phyloP scores from a whole-genome alignment of 768 basidiomycete species.

The Psilocybe azurescens region DNA sequence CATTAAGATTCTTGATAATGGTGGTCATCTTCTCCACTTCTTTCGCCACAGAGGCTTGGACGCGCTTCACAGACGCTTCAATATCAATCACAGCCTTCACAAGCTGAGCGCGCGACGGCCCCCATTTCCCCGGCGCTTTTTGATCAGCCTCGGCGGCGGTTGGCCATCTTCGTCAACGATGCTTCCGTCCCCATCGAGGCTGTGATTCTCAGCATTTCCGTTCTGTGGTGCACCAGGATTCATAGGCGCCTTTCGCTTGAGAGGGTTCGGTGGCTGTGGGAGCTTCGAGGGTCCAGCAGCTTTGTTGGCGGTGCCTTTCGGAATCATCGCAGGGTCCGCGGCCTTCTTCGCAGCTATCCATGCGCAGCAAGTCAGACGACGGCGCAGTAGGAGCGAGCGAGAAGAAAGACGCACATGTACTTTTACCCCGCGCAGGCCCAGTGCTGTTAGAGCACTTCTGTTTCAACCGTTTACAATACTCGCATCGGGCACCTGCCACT shows the following conservation, averaged over 20 bases:
- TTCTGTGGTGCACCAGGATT: constrained; percentile 24
- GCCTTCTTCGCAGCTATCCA: constrained; percentile 27
- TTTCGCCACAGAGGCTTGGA: constrained; percentile 36
- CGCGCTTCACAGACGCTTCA: constrained; percentile 38
- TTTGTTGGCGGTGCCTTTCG: constrained; percentile 23
- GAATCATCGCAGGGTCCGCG: constrained; percentile 20
- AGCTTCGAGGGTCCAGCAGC: constrained; percentile 9
- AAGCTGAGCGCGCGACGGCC: constrained; percentile 33
- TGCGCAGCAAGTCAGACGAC: constrained; percentile 13
- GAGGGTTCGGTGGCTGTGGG: constrained; percentile 5
- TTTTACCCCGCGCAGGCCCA: constrained; percentile 46
- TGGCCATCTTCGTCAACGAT: constrained; percentile 41
- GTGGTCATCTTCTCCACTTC: constrained; percentile 41
- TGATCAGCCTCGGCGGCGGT: constrained; percentile 32
- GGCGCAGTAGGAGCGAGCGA: constrained; percentile 5
- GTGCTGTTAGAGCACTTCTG: constrained; percentile 53
- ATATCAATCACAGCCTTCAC: constrained; percentile 40
- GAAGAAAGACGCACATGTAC: constrained; percentile 35
- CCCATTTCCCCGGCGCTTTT: constrained; percentile 36
- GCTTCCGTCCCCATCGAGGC: constrained; percentile 35
- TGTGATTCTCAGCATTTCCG: constrained; percentile 27
- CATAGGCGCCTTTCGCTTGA: constrained; percentile 35
- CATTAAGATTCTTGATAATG: constrained; percentile 33
- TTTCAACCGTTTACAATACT: constrained; percentile 50
- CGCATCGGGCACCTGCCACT: constrained; percentile 47